These are phyloP conservation scores for Cucurbita pepo DNA, from an alignment of 306 rosid genomes.

Conservation along the genomic window DNA sequence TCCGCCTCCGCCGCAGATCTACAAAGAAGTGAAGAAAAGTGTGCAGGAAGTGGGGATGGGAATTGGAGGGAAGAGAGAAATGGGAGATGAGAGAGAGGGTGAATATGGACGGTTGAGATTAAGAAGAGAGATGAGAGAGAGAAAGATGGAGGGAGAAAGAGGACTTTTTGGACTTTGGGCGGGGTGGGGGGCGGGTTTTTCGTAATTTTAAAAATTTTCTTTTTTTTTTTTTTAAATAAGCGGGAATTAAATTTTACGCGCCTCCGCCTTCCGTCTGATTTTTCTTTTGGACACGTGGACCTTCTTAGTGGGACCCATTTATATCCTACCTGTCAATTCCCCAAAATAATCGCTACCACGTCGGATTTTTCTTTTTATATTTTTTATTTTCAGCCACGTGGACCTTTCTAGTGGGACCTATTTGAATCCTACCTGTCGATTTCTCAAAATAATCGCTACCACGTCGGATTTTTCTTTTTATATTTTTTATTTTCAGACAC, in stretches of 20 bases:
- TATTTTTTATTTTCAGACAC: no score
- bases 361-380: no score
- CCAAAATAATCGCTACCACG: not conserved
- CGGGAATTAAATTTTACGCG: slow-evolving; percentile 27
- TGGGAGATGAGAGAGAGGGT: not conserved
- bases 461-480: no score
- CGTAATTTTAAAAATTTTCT: not conserved
- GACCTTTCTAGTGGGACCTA: no score
- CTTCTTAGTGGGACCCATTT: not conserved
- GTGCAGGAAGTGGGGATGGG: not conserved
- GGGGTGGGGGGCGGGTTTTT: not conserved
- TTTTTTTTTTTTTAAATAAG: slow-evolving; percentile 8
- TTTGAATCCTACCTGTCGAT: no score
- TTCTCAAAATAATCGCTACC: no score
- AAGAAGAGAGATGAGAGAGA: not conserved
- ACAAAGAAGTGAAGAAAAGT: not conserved
- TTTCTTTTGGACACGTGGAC: not conserved
- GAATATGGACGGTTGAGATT: not conserved
- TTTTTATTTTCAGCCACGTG: no score
- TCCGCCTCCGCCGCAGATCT: not conserved
- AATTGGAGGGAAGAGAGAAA: slow-evolving; percentile 17
- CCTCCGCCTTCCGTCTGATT: not conserved
- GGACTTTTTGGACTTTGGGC: not conserved
- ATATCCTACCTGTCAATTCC: not conserved
- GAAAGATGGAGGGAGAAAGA: not conserved